Base-by-base conservation (phyloP, 805 yeast species). In the Candida mattraensis region DNA sequence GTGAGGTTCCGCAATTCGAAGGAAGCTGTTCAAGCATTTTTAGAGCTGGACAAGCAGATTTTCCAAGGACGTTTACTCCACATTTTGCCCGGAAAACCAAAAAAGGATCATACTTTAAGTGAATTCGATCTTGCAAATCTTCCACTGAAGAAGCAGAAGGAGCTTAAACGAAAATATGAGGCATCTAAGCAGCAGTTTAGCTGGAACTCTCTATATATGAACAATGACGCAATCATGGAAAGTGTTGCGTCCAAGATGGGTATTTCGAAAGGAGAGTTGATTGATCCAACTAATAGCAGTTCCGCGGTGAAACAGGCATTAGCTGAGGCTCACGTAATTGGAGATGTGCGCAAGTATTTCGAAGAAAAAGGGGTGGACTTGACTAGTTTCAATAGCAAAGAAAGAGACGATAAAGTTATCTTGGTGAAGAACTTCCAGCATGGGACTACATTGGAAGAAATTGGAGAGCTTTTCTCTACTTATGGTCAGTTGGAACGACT, bases 231-330 rank as follows among this genome's bases (percentile, higher is more conserved):
- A 1, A 95, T 93, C 9, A 68, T 93, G 61, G 91, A 87, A 31
- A 82, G 93, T 35, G 93, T 88, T 27, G 96, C 98, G 2, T 58
- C 76, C 6, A 83, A 83, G 51, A 63, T 93, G 62, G 98, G 98
- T 6, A 69, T 93, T 32, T 58, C 79, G 18, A 93, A 91, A 60
- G 71, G 93, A 6, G 87, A 87, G 39, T 71, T 93, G 53, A 75
- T 93, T 42, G 94, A 93, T 59, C 91, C 96, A 1, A 84, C 87
- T 50, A 86, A 80, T 46, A 74, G 95, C 6, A 80, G 72, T 41
- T 83, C 95, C 34, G 97, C 96, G 1, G 98, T 93, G 10, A 87
- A 89, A 57, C 98, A 89, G 62, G 98, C 99, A 0, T 72, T 93
- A 45, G 98, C 99, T 0, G 99, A 93, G 65, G 94, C 97, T 2